Base-by-base conservation (phyloP, 208 protist species). In the Trypanosoma platydactyli region DNA sequence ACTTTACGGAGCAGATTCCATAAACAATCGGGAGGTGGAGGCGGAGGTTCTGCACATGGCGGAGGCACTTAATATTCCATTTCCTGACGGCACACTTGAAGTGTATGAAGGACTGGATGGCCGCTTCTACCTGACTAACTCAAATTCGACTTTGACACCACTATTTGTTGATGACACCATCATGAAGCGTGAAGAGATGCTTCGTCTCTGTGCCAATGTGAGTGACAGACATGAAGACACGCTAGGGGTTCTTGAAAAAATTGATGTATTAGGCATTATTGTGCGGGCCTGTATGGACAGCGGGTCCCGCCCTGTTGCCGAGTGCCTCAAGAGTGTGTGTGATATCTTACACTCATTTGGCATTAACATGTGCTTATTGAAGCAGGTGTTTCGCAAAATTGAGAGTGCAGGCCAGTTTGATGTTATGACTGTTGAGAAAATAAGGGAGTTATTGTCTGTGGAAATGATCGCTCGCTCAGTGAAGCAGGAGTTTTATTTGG, bases 151-250 rank as follows among this genome's bases (percentile, higher is more conserved):
- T 68, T n/a, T 42, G 1, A 55, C 59, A 1, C 53, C 46, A 2
- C 16, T 55, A n/a, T 30, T 25, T 55, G 3, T 64, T n/a, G 15
- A 15, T 15, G 38, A 20, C 38, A 27, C 22, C 48, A 7, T 46
- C 44, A 83, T 94, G 79, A 91, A 90, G 64, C 83, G 85, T 7
- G 85, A 92, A 52, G 85, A 91, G 64, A 86, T 92, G 83, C 76
- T 94, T 53, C 68, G 70, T 38, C 61, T 80, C 13, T 90, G 77
- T 48, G 60, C 67, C 2, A 38, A 46, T 29, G 85, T 90, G 29
- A 75, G 68, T 9, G 77, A 86, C 24, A 83, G 83, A 16, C 73
- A 74, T 16, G 68, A 74, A 48, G 84, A 92, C 62, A 80, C 79
- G 41, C 73, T 92, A 35, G 73, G 77, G 27, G 61, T 88, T 49